These are phyloP conservation scores for Zoysia matrella DNA, from an alignment of 202 grass and related monocot genomes.

Conservation along the genomic window DNA sequence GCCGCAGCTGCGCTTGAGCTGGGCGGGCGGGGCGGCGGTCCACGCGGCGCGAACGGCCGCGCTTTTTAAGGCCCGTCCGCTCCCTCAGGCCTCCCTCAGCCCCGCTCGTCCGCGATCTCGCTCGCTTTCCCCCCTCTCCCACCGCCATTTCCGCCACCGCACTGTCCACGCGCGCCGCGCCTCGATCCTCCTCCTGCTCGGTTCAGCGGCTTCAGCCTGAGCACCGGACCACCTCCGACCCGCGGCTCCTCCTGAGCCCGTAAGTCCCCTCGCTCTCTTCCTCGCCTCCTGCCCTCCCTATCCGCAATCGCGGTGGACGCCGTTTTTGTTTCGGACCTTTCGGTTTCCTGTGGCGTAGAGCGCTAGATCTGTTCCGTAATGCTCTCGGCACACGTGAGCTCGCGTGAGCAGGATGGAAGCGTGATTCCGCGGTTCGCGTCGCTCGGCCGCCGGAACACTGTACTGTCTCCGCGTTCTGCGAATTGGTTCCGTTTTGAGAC, in stretches of 20 bases:
- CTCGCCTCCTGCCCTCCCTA: background rate
- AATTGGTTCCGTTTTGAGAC: too few species aligned
- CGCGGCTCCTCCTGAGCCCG: background rate
- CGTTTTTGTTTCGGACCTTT: background rate
- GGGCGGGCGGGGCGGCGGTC: background rate
- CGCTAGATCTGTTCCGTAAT: constrained; percentile 15
- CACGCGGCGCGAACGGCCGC: constrained; percentile 28
- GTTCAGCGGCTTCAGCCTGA: background rate
- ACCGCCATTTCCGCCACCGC: background rate
- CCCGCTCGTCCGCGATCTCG: background rate
- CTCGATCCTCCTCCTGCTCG: background rate
- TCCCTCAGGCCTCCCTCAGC: too few species aligned
- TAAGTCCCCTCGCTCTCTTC: background rate
- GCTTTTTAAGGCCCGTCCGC: background rate
- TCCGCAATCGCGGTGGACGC: background rate
- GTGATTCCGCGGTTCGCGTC: background rate
- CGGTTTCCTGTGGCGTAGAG: background rate
- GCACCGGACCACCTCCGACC: background rate
- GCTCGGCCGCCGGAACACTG: background rate
- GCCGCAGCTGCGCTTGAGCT: background rate
- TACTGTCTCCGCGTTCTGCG: too few species aligned
- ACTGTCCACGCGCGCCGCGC: background rate
- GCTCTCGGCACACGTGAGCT: background rate
- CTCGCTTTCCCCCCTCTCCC: background rate
- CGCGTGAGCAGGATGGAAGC: background rate